Conservation (phyloP, 345 rosid genomes). For the Balakata baccata region DNA sequence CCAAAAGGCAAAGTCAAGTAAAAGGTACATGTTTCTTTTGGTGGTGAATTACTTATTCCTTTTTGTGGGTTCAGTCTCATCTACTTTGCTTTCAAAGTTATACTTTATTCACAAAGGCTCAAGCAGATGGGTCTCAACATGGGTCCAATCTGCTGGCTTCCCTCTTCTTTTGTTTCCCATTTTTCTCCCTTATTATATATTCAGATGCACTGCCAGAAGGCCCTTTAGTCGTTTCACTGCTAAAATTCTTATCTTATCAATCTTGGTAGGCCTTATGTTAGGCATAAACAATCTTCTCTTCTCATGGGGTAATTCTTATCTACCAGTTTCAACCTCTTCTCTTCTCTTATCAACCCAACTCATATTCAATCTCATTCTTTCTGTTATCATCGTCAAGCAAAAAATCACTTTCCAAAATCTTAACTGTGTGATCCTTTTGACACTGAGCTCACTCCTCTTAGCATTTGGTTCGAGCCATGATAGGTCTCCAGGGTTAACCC, state of each 20-base stretch:
- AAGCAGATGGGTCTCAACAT: constrained; percentile 89
- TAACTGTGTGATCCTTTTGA: constrained; percentile 71
- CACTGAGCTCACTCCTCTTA: constrained; percentile 68
- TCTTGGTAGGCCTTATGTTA: constrained; percentile 56
- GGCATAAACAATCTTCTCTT: constrained; percentile 84
- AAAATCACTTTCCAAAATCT: constrained; percentile 72
- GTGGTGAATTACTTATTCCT: constrained; percentile 44
- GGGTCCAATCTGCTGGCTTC: constrained; percentile 87
- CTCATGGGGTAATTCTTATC: constrained; percentile 84
- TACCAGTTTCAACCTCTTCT: constrained; percentile 87
- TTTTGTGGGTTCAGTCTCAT: constrained; percentile 63
- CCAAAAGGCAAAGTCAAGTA: constrained; percentile 34
- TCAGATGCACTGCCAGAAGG: constrained; percentile 37
- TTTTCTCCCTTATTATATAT: constrained; percentile 46
- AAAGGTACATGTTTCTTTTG: constrained; percentile 43
- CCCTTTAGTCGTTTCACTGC: constrained; percentile 70
- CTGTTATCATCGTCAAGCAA: constrained; percentile 73
- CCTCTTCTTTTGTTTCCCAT: constrained; percentile 70
- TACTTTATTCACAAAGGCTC: constrained; percentile 80
- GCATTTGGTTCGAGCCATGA: constrained; percentile 58
- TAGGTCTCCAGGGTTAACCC: constrained; percentile 47
- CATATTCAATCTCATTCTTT: constrained; percentile 72
- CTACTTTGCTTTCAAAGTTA: constrained; percentile 66
- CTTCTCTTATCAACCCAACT: constrained; percentile 81
- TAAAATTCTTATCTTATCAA: constrained; percentile 35